These are phyloP conservation scores for Cymodocea nodosa DNA, from an alignment of 116 monocot genomes.

Conservation along the genomic window DNA sequence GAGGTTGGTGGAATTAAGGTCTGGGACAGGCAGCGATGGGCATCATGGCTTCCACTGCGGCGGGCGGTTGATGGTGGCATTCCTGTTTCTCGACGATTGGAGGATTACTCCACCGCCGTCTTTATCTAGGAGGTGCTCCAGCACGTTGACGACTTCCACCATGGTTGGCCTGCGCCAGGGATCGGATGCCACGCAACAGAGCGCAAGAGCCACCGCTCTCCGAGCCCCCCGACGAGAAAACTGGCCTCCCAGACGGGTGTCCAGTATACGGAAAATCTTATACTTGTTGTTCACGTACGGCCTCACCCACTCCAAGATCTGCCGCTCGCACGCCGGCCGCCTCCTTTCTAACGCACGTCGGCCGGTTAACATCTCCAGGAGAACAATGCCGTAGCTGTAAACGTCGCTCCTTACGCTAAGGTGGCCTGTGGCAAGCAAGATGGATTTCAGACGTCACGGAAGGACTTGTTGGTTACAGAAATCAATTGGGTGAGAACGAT, in stretches of 20 bases:
- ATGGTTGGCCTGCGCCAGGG: conserved; percentile 37
- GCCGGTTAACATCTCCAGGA: conserved; percentile 65
- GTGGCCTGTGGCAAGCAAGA: conserved; percentile 29
- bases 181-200: conserved; percentile 41
- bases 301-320: conserved; percentile 71
- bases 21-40: no score
- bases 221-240: conserved; percentile 41
- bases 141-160: conserved; percentile 35
- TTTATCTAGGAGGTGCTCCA: conserved; percentile 42
- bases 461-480: no score
- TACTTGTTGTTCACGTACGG: conserved; percentile 49
- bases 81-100: background rate
- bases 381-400: conserved; percentile 80
- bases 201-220: conserved; percentile 36
- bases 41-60: no score
- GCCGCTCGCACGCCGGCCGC: conserved; percentile 54
- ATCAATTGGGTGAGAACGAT: background rate
- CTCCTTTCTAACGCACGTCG: conserved; percentile 65
- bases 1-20: no score
- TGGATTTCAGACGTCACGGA: no score
- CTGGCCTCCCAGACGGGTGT: conserved; percentile 45
- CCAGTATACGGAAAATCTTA: conserved; percentile 41
- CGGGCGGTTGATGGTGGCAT: no score
- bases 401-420: conserved; percentile 69
- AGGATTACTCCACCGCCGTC: background rate